These are phyloP conservation scores for Yamadazyma dendronema DNA, from an alignment of 1,139 yeast genomes.

Conservation along the genomic window DNA sequence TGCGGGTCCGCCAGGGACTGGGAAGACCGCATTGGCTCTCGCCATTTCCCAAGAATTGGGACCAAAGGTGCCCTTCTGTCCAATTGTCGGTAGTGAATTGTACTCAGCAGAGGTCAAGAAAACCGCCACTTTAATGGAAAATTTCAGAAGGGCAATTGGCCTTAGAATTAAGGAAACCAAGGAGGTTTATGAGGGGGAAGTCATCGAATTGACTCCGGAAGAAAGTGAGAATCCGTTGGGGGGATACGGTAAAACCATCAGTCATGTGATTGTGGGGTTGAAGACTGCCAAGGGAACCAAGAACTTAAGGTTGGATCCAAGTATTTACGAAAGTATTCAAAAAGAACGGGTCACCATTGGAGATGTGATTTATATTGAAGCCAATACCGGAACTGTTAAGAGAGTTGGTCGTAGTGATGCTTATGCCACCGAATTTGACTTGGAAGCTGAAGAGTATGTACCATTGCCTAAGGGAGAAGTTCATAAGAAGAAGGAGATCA, in stretches of 20 bases:
- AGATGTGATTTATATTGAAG: constrained; percentile 94
- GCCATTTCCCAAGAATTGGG: constrained; percentile 97
- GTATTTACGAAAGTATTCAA: constrained; percentile 92
- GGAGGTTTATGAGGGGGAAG: constrained; percentile 98
- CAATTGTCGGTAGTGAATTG: constrained; percentile 92
- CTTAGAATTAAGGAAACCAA: constrained; percentile 93
- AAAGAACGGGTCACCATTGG: constrained; percentile 94
- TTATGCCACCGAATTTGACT: constrained; percentile 95
- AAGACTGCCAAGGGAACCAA: constrained; percentile 97
- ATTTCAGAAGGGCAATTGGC: constrained; percentile 95
- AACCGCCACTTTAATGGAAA: constrained; percentile 96
- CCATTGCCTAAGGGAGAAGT: constrained; percentile 99
- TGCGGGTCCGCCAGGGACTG: constrained; percentile 98
- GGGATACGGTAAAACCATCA: constrained; percentile 94
- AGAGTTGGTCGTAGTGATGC: constrained; percentile 98
- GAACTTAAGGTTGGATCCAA: constrained; percentile 87
- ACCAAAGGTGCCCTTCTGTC: constrained; percentile 97
- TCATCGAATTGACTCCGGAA: constrained; percentile 92
- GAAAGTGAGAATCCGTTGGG: constrained; percentile 97
- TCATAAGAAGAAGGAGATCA: constrained; percentile 96
- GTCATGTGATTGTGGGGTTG: constrained; percentile 90
- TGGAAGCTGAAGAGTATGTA: constrained; percentile 98
- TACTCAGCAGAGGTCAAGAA: constrained; percentile 97
- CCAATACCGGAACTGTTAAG: constrained; percentile 96
- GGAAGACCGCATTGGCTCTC: constrained; percentile 93